A percentile compares a stretch with the other conserved stretches of the same genome.
phyloP scores from a whole-genome alignment of 768 basidiomycete species.

The Artomyces pyxidatus region DNA sequence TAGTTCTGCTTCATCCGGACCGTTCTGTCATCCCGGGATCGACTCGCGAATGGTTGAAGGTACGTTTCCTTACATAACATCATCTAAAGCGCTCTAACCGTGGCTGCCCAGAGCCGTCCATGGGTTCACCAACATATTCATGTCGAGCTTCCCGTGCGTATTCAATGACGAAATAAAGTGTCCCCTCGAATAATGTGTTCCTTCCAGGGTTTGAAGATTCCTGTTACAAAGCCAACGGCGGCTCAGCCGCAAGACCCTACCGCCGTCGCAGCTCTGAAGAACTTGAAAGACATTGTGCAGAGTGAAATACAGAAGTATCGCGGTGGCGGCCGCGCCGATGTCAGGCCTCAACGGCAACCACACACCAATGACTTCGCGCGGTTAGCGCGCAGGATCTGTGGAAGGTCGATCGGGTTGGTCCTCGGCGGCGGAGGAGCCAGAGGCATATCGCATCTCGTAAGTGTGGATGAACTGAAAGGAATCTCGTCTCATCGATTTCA shows the following conservation, averaged over 20 bases:
- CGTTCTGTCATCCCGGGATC: slow-evolving; percentile 83
- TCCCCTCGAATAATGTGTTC: slow-evolving; percentile 6
- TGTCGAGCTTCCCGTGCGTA: slow-evolving; percentile 77
- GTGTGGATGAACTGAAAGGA: slow-evolving; percentile 11
- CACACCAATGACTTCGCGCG: slow-evolving; percentile 89
- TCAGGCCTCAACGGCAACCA: slow-evolving; percentile 67
- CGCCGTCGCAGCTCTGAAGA: slow-evolving; percentile 82
- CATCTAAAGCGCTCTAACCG: background rate
- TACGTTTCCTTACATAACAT: slow-evolving; percentile 22
- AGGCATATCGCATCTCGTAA: slow-evolving; percentile 65
- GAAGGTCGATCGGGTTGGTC: slow-evolving; percentile 88
- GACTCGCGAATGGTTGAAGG: slow-evolving; percentile 94
- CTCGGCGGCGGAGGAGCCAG: slow-evolving; percentile 97
- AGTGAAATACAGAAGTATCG: slow-evolving; percentile 85
- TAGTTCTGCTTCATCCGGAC: slow-evolving; percentile 89
- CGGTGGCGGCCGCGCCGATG: slow-evolving; percentile 47
- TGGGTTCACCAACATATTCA: slow-evolving; percentile 97
- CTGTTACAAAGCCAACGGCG: slow-evolving; percentile 48
- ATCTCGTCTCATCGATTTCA: slow-evolving; percentile 33
- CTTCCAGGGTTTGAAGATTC: slow-evolving; percentile 60
- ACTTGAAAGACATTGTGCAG: slow-evolving; percentile 88
- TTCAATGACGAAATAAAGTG: too few species aligned
- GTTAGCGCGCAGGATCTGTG: slow-evolving; percentile 84
- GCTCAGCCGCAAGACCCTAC: slow-evolving; percentile 70
- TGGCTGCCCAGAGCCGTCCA: slow-evolving; percentile 63